Evolutionary conservation across 805 yeast species (phyloP).

Genomic region (Candida mattraensis): DNA sequence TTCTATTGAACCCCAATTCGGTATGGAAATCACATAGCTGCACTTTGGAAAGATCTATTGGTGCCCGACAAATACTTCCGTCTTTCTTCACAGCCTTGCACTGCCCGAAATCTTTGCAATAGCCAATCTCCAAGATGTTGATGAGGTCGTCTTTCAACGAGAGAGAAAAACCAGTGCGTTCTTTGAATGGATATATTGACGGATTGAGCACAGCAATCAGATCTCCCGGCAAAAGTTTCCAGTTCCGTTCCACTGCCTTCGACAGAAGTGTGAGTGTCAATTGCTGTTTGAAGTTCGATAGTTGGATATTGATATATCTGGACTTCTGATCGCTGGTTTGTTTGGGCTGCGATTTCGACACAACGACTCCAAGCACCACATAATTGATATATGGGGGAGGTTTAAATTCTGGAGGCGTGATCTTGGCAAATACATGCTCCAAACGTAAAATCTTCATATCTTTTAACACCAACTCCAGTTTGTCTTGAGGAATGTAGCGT

Average conservation of each 20-base stretch:
- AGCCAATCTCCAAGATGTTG: conserved; percentile 72
- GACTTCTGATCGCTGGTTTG: conserved; percentile 39
- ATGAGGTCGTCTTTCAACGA: conserved; percentile 50
- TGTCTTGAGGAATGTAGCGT: conserved; percentile 44
- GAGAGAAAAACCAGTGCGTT: conserved; percentile 48
- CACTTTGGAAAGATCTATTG: conserved; percentile 54
- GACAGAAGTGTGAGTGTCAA: conserved; percentile 66
- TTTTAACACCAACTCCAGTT: conserved; percentile 39
- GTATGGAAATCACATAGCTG: conserved; percentile 72
- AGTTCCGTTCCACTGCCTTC: conserved; percentile 64
- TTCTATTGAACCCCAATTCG: conserved; percentile 52
- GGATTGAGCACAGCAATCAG: conserved; percentile 78
- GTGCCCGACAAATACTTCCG: conserved; percentile 55
- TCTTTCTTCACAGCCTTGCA: conserved; percentile 54
- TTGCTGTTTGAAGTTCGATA: conserved; percentile 67
- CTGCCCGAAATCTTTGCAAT: conserved; percentile 61
- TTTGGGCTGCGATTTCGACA: conserved; percentile 54
- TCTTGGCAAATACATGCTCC: conserved; percentile 60
- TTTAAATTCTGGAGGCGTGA: conserved; percentile 63
- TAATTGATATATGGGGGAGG: conserved; percentile 76
- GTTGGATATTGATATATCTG: conserved; percentile 58
- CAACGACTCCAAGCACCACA: conserved; percentile 73
- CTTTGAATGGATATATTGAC: conserved; percentile 40
- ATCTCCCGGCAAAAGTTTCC: conserved; percentile 75
- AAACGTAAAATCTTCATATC: conserved; percentile 58